Conservation (phyloP, 2,329 filamentous ascomycete genomes). For the Aspergillus aculeatus region DNA sequence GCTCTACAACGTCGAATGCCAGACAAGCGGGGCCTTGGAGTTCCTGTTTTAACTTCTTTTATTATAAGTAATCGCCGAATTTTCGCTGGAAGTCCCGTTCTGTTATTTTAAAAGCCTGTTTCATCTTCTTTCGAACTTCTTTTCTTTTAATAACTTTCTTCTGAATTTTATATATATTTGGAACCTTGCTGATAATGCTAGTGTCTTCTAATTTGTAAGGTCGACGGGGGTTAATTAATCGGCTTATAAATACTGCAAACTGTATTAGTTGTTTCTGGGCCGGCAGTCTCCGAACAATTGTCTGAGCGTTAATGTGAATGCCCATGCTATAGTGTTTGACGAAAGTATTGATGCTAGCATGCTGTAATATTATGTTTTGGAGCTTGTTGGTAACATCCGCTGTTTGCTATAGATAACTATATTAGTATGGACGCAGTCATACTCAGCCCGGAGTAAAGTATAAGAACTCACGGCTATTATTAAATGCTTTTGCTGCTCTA, state of each 20-base stretch:
- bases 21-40: neutral
- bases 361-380: conserved; percentile 26
- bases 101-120: conserved; percentile 16
- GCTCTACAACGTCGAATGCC: conserved; percentile 4
- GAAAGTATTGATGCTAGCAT: conserved; percentile 29
- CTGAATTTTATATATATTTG: conserved; percentile 17
- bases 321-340: conserved; percentile 28
- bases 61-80: neutral
- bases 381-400: conserved; percentile 19
- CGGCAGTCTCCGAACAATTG: conserved; percentile 23
- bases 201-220: conserved; percentile 28
- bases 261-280: conserved; percentile 25
- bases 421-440: too few species aligned
- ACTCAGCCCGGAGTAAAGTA: neutral
- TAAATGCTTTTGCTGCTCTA: conserved; percentile 34
- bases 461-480: conserved; percentile 33
- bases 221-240: conserved; percentile 24
- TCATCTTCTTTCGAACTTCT: conserved; percentile 19
- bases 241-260: conserved; percentile 28
- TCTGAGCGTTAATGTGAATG: conserved; percentile 27
- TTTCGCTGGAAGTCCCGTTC: conserved; percentile 17
- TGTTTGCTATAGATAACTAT: conserved; percentile 2
- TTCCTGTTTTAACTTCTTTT: too few species aligned
- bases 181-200: conserved; percentile 26
- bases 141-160: conserved; percentile 20